Percentiles rank a stretch among this genome's conserved stretches.
Conservation (phyloP, 768 basidiomycete genomes). For the Crassisporium funariophilum region DNA sequence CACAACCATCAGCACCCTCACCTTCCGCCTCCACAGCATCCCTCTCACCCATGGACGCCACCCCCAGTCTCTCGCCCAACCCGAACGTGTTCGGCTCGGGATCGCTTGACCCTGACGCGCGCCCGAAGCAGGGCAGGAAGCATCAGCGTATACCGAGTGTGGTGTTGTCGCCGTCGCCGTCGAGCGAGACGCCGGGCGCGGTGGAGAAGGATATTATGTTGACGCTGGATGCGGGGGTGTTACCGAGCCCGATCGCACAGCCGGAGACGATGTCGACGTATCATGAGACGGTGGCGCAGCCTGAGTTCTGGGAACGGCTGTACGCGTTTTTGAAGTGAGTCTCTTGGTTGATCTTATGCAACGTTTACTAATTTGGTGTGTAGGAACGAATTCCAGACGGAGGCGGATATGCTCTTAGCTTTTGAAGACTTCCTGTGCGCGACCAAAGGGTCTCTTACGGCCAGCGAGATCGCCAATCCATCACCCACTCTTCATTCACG, state of each 20-base stretch:
- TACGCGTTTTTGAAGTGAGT: slow-evolving; percentile 64
- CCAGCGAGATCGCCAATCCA: too few relatives aligned
- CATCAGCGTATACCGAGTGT: slow-evolving; percentile 78
- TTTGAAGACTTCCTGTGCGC: slow-evolving; percentile 89
- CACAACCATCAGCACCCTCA: slow-evolving; percentile 29
- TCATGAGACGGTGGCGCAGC: slow-evolving; percentile 69
- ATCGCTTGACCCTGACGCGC: slow-evolving; percentile 28
- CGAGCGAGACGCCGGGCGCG: slow-evolving; percentile 37
- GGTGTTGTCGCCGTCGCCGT: slow-evolving; percentile 77
- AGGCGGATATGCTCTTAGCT: slow-evolving; percentile 64
- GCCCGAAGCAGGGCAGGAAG: slow-evolving; percentile 34
- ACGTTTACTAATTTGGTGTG: not conserved
- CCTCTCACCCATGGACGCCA: slow-evolving; percentile 17
- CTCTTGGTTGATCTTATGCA: slow-evolving; percentile 4
- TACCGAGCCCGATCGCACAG: slow-evolving; percentile 40
- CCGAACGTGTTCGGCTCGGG: slow-evolving; percentile 25
- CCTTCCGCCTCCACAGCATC: slow-evolving; percentile 12
- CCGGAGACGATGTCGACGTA: slow-evolving; percentile 56
- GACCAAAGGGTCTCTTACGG: slow-evolving; percentile 77
- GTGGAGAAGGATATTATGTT: slow-evolving; percentile 68
- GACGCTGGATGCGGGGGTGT: slow-evolving; percentile 56
- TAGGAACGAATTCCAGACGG: slow-evolving; percentile 64
- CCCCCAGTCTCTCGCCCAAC: not conserved
- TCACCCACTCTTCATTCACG: too few relatives aligned
- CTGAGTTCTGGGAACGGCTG: slow-evolving; percentile 79